These are phyloP conservation scores for Angophora floribunda DNA, from an alignment of 345 rosid species.

Conservation along the genomic window DNA sequence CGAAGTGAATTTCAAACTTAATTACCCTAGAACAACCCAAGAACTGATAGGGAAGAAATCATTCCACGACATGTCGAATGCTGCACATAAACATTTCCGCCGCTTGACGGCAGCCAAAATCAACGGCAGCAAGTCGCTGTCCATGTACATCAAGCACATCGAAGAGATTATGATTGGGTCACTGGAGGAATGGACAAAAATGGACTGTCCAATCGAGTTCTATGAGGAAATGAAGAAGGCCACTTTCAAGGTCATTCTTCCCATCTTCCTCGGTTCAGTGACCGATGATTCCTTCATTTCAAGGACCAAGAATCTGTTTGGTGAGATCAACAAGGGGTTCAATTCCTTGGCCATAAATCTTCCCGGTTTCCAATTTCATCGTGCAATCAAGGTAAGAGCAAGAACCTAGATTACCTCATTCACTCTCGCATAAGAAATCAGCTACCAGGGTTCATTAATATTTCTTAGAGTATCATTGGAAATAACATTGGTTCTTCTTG, in stretches of 20 bases:
- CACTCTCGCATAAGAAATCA: neutral
- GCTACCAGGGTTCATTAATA: neutral
- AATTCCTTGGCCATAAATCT: constrained; percentile 43
- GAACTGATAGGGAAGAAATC: constrained; percentile 23
- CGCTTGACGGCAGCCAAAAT: constrained; percentile 40
- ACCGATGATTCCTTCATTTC: constrained; percentile 6
- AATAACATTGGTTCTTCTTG: neutral
- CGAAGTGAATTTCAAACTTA: constrained; percentile 19
- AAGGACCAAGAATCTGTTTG: constrained; percentile 10
- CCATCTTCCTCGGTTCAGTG: constrained; percentile 20
- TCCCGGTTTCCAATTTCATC: constrained; percentile 50
- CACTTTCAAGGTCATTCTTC: constrained; percentile 18
- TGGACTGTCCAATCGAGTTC: constrained; percentile 14
- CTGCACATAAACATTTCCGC: constrained; percentile 47
- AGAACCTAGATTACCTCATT: neutral
- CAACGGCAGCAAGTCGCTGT: constrained; percentile 45
- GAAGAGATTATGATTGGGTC: constrained; percentile 17
- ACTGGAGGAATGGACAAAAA: constrained; percentile 14
- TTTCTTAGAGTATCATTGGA: neutral
- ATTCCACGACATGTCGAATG: constrained; percentile 24
- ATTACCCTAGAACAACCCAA: constrained; percentile 19
- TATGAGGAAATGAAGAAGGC: constrained; percentile 17
- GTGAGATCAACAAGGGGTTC: constrained; percentile 22
- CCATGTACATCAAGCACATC: constrained; percentile 26
- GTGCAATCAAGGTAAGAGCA: constrained; percentile 33